A percentile compares a stretch with the other conserved stretches of the same genome.
These are phyloP conservation scores for Suhomyces panamericanus DNA, from an alignment of 1,139 yeast genomes.

Conservation along the genomic window DNA sequence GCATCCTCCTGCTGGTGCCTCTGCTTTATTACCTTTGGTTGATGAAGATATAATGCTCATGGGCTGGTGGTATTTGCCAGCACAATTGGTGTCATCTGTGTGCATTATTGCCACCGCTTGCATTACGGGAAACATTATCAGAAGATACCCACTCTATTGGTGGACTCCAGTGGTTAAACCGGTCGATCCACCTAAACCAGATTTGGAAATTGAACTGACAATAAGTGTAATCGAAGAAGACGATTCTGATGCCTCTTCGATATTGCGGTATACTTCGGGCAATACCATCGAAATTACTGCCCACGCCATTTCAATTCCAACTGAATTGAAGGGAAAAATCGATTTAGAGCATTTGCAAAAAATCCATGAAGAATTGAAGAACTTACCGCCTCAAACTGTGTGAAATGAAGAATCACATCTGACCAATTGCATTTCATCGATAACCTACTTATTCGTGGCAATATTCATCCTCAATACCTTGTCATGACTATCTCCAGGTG, in stretches of 20 bases:
- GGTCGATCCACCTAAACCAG: constrained; percentile 5
- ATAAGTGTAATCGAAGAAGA: neutral
- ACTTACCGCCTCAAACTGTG: neutral
- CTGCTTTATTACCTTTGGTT: constrained; percentile 60
- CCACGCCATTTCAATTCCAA: constrained; percentile 27
- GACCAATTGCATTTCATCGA: too few relatives aligned
- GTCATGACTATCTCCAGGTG: too few relatives aligned
- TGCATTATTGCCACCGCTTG: constrained; percentile 55
- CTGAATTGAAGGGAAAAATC: constrained; percentile 23
- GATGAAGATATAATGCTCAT: constrained; percentile 47
- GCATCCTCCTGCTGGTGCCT: constrained; percentile 78
- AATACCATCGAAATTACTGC: constrained; percentile 21
- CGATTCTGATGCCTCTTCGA: neutral
- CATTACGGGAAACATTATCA: constrained; percentile 54
- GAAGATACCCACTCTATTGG: constrained; percentile 64
- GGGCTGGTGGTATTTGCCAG: constrained; percentile 72
- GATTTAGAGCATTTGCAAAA: constrained; percentile 30
- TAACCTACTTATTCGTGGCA: too few relatives aligned
- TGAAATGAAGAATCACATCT: neutral
- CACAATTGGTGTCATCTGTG: constrained; percentile 52
- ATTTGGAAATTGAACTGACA: neutral
- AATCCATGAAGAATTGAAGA: constrained; percentile 6
- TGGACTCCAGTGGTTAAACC: constrained; percentile 46
- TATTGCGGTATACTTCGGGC: constrained; percentile 11
- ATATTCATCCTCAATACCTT: too few relatives aligned